Conservation (phyloP, 2,329 filamentous ascomycete genomes). For the Talaromyces sp. region DNA sequence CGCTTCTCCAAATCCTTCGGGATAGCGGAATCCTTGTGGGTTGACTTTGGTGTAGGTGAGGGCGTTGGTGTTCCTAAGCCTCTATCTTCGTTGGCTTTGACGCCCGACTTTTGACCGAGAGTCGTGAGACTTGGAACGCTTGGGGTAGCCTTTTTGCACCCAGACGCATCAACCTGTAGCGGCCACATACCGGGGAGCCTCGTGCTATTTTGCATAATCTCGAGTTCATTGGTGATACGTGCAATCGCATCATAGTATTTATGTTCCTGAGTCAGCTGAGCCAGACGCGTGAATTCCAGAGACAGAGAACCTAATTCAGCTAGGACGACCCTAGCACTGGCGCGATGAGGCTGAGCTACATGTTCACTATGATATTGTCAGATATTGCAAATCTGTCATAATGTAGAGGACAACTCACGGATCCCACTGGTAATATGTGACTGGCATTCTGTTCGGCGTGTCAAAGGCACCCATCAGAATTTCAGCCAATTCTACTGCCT, state of each 20-base stretch:
- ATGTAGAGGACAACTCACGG: slow-evolving; percentile 45
- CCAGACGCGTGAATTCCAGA: slow-evolving; percentile 84
- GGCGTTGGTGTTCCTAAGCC: neutral
- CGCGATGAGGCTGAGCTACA: slow-evolving; percentile 62
- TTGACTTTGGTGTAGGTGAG: slow-evolving; percentile 3
- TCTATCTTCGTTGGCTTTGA: slow-evolving; percentile 4
- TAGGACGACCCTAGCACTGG: slow-evolving; percentile 55
- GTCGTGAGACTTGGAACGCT: slow-evolving; percentile 21
- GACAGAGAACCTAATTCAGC: slow-evolving; percentile 74
- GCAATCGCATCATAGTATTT: slow-evolving; percentile 90
- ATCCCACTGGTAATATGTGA: slow-evolving; percentile 75
- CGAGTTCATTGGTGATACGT: slow-evolving; percentile 75
- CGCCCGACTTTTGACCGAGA: slow-evolving; percentile 21
- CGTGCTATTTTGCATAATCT: slow-evolving; percentile 69
- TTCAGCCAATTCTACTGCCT: slow-evolving; percentile 75
- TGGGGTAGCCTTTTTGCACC: slow-evolving; percentile 56
- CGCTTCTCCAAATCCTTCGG: slow-evolving; percentile 25
- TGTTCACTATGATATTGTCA: slow-evolving; percentile 39
- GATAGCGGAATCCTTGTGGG: neutral
- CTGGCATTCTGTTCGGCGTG: slow-evolving; percentile 90
- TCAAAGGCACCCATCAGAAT: slow-evolving; percentile 81
- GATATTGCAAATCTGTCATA: neutral
- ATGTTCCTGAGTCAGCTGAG: slow-evolving; percentile 74
- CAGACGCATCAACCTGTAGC: slow-evolving; percentile 70
- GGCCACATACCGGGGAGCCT: slow-evolving; percentile 78